Evolutionary conservation across 108 stramenopile species (phyloP), one percentile per base, ranked within the genome.

Genomic region (Nitzschia sp.): DNA sequence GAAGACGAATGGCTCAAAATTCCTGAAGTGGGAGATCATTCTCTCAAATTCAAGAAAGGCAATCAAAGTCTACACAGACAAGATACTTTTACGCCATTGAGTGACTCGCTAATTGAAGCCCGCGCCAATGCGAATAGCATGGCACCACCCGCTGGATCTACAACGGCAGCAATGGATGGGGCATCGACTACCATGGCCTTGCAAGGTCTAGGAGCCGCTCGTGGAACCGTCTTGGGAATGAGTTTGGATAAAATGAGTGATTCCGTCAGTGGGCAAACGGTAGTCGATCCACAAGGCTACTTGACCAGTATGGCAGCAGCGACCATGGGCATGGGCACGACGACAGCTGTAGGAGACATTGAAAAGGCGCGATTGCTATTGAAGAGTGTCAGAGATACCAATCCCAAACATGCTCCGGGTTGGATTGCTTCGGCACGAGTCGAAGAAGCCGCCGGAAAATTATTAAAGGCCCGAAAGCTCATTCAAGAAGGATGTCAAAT

Each of bases 391-490:
- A 88, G 97, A 0, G 86, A 97, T 64, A 99, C 97, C 28, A 99
- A 99, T 88, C 98, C 97, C 3, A 92, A 92, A 61, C 98, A 99
- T 77, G 96, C 85, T 1, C 98, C 96, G 0, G 97, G 97, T 35
- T 99, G 99, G 99, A 98, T 99, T 65, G 97, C 99, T 9, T 88
- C 96, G 1, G 97, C 98, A 6, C 79, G 99, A 18, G 96, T 99
- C 30, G 99, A 99, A 75, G 98, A 98, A 69, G 91, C 88, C 24
- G 98, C 97, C 9, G 90, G 92, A 2, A 97, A 98, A 68, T 83
- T 93, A 11, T 71, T 89, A 9, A 91, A 95, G 48, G 99, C 99
- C 18, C 90, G 99, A 1, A 96, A 96, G 72, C 64, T 98, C 35
- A 99, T 99, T 61, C 83, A 93, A 78, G 89, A 97, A 59, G 99